Percentiles rank a stretch among this genome's conserved stretches.
phyloP scores from a whole-genome alignment of 1,284 basidiomycete genomes.

The Irpex sp. region DNA sequence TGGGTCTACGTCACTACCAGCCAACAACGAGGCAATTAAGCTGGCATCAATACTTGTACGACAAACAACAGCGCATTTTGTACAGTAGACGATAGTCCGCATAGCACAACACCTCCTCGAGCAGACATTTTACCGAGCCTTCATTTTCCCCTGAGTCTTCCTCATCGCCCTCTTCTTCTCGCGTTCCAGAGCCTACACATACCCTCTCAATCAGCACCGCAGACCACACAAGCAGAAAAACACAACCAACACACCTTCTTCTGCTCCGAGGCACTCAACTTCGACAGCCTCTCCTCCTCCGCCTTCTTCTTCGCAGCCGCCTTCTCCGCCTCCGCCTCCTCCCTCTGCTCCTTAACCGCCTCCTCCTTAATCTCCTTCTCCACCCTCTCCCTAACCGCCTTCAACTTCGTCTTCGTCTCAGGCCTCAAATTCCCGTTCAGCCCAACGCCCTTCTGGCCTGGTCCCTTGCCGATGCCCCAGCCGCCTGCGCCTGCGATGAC shows the following conservation, averaged over 20 bases:
- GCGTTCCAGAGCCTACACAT: constrained; percentile 59
- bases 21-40: not conserved
- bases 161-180: constrained; percentile 69
- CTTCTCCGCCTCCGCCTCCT: constrained; percentile 69
- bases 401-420: constrained; percentile 77
- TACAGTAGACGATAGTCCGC: constrained; percentile 35
- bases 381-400: constrained; percentile 63
- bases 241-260: constrained; percentile 44
- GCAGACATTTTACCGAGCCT: constrained; percentile 13
- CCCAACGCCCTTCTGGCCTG: constrained; percentile 32
- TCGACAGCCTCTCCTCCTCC: constrained; percentile 65
- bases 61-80: not conserved
- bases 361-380: constrained; percentile 72
- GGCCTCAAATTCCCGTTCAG: constrained; percentile 52
- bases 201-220: constrained; percentile 3
- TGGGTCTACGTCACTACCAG: not conserved
- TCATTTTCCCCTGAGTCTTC: constrained; percentile 65
- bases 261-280: constrained; percentile 33
- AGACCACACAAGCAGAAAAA: not conserved
- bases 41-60: not conserved
- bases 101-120: constrained; percentile 15
- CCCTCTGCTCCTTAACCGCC: constrained; percentile 70
- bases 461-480: constrained; percentile 16
- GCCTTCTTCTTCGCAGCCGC: constrained; percentile 72
- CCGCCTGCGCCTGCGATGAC: constrained; percentile 40